Conservation (phyloP, 805 yeast species). For the Nakazawaea wyomingensis region DNA sequence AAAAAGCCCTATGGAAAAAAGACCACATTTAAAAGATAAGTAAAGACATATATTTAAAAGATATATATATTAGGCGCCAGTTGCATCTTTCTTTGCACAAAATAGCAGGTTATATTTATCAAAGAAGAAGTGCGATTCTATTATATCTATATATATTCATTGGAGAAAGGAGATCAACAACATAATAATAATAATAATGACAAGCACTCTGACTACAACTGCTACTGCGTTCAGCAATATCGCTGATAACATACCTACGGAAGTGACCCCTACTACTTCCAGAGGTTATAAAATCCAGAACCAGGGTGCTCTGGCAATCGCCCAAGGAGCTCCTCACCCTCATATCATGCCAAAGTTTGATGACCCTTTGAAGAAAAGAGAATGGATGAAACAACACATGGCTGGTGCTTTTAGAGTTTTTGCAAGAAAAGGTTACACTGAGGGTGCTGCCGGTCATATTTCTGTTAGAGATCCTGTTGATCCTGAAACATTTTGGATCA, state of each 20-base stretch:
- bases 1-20: neutral
- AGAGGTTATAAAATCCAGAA: slow-evolving; percentile 37
- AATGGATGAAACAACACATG: slow-evolving; percentile 63
- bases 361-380: slow-evolving; percentile 43
- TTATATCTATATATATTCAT: no score
- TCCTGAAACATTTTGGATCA: slow-evolving; percentile 82
- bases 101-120: no score
- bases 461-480: slow-evolving; percentile 80
- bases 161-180: no score
- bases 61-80: neutral
- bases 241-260: slow-evolving; percentile 19
- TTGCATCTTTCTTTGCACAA: no score
- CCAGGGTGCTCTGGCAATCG: slow-evolving; percentile 57
- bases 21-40: neutral
- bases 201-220: slow-evolving; percentile 12
- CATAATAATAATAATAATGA: neutral
- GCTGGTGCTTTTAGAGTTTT: slow-evolving; percentile 83
- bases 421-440: slow-evolving; percentile 71
- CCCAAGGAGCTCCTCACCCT: slow-evolving; percentile 49
- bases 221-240: neutral
- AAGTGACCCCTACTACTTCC: slow-evolving; percentile 26
- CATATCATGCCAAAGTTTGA: slow-evolving; percentile 47
- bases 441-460: slow-evolving; percentile 84
- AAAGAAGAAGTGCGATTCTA: no score
- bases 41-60: neutral